phyloP scores from a whole-genome alignment of 2,329 filamentous ascomycete genomes.

The Trichoderma sp. region DNA sequence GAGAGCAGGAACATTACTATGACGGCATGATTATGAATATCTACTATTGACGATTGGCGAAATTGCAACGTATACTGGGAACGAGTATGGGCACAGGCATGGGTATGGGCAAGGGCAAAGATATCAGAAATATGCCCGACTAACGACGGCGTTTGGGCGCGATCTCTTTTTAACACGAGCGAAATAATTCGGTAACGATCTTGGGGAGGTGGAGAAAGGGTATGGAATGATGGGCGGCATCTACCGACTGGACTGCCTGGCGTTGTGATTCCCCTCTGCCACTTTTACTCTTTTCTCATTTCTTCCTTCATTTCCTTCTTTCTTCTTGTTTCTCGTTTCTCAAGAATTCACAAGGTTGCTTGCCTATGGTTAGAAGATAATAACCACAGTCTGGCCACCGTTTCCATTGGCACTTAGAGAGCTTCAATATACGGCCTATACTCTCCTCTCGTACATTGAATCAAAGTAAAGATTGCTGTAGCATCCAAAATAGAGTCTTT shows the following conservation, averaged over 20 bases:
- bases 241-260: neutral
- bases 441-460: neutral
- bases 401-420: neutral
- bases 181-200: neutral
- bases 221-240: neutral
- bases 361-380: neutral
- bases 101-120: neutral
- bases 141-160: conserved; percentile 5
- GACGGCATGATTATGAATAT: conserved; percentile 31
- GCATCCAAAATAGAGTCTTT: neutral
- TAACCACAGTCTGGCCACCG: neutral
- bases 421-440: neutral
- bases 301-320: neutral
- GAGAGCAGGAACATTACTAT: conserved; percentile 37
- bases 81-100: neutral
- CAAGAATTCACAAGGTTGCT: neutral
- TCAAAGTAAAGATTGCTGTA: neutral
- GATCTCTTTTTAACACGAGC: neutral
- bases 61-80: neutral
- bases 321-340: neutral
- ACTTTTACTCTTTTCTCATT: neutral
- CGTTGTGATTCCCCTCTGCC: neutral
- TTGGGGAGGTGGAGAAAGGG: neutral
- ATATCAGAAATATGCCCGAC: neutral
- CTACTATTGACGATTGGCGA: neutral